Conservation (phyloP, 805 yeast species). For the Candida insectalens region DNA sequence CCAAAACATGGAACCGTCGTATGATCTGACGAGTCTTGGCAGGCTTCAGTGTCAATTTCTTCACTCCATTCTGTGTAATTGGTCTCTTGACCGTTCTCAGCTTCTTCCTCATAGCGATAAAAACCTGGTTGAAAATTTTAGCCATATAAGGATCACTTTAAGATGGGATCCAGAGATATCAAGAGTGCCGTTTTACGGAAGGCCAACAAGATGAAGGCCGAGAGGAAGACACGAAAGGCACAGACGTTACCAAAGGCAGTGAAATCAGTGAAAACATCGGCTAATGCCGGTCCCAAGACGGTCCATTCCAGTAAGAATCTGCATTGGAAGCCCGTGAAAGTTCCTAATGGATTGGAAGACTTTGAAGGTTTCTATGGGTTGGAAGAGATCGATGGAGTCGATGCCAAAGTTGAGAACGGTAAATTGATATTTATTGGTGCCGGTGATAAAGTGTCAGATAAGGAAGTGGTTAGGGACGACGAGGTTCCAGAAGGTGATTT, state of each 20-base stretch:
- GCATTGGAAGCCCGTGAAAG: constrained; percentile 73
- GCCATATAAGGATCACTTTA: too few relatives aligned
- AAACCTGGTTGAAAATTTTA: too few relatives aligned
- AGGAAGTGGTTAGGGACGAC: constrained; percentile 12
- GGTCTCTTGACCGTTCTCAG: neutral
- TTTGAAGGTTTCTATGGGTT: constrained; percentile 87
- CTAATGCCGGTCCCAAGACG: too few relatives aligned
- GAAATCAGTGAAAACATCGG: too few relatives aligned
- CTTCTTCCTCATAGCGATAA: too few relatives aligned
- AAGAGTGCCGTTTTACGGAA: neutral
- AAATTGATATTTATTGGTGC: constrained; percentile 46
- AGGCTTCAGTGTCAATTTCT: constrained; percentile 45
- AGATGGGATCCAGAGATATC: neutral
- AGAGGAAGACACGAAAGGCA: too few relatives aligned
- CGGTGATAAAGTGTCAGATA: constrained; percentile 19
- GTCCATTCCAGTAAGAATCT: constrained; percentile 29
- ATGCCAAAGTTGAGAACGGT: constrained; percentile 66
- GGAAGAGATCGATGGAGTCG: constrained; percentile 92
- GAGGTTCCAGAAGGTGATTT: constrained; percentile 19
- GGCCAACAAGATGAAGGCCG: too few relatives aligned
- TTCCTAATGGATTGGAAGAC: constrained; percentile 78
- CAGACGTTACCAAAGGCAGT: too few relatives aligned
- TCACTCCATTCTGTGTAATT: neutral
- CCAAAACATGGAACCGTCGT: constrained; percentile 63
- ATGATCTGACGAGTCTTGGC: constrained; percentile 65